Percentiles rank a stretch among this genome's conserved stretches.
phyloP scores from a whole-genome alignment of 2,329 filamentous ascomycete genomes.

The Ilyonectria mors-panacis region DNA sequence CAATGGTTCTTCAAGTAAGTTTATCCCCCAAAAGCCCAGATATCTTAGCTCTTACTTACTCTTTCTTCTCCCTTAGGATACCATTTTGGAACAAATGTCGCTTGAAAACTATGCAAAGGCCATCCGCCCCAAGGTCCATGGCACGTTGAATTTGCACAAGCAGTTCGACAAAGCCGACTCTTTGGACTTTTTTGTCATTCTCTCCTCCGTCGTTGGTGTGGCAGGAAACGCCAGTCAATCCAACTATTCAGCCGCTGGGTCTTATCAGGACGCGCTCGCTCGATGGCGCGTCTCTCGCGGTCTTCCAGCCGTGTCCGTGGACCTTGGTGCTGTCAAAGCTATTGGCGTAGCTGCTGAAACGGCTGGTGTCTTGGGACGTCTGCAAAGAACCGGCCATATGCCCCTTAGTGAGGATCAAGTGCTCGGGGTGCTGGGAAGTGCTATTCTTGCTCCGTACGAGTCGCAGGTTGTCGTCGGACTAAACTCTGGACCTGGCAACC shows the following conservation, averaged over 20 bases:
- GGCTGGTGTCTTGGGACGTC: no score
- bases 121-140: conserved; percentile 52
- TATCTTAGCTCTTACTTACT: no score
- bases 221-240: conserved; percentile 54
- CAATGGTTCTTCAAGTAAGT: conserved; percentile 41
- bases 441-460: background rate
- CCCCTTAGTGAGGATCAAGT: background rate
- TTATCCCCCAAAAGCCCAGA: no score
- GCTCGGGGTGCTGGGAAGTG: background rate
- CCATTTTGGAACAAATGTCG: conserved; percentile 46
- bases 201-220: conserved; percentile 55
- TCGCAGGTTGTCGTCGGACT: conserved; percentile 22
- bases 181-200: conserved; percentile 57
- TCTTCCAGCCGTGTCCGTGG: conserved; percentile 9
- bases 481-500: conserved; percentile 22
- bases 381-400: no score
- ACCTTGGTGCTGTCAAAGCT: conserved; percentile 10
- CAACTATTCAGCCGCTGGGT: conserved; percentile 57
- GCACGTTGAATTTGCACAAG: conserved; percentile 49
- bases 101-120: conserved; percentile 43
- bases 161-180: background rate
- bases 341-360: background rate
- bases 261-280: conserved; percentile 51
- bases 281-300: conserved; percentile 27
- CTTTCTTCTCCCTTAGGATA: no score